Evolutionary conservation across 164 flowering plant species (phyloP).

Genomic region (Magnolia sinica): DNA sequence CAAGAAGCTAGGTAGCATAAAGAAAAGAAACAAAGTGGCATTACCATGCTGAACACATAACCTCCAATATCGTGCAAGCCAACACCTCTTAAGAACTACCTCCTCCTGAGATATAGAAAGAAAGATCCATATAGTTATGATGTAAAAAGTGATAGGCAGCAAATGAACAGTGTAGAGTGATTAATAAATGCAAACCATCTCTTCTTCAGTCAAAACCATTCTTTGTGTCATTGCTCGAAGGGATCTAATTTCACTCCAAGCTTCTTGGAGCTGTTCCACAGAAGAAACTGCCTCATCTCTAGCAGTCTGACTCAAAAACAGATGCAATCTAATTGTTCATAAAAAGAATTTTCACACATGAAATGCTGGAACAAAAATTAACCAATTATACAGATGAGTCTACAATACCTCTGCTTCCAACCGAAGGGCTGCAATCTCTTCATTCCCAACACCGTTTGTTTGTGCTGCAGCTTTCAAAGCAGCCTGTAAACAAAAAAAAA

Average conservation of each 20-base stretch:
- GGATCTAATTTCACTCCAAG: conserved; percentile 54
- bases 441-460: conserved; percentile 32
- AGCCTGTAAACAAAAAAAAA: conserved; percentile 42
- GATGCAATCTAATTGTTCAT: neutral
- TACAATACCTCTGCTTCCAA: conserved; percentile 67
- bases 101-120: conserved; percentile 61
- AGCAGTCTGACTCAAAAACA: conserved; percentile 42
- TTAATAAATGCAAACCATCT: conserved; percentile 54
- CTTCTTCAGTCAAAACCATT: conserved; percentile 73
- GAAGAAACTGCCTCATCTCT: conserved; percentile 69
- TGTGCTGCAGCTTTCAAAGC: conserved; percentile 66
- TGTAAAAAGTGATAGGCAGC: neutral
- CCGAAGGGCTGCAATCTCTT: conserved; percentile 47
- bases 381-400: conserved; percentile 7
- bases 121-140: neutral
- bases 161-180: neutral
- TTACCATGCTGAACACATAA: conserved; percentile 78
- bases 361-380: neutral
- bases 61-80: conserved; percentile 96
- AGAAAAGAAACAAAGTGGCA: conserved; percentile 1
- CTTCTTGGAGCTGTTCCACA: conserved; percentile 64
- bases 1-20: neutral
- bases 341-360: neutral
- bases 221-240: conserved; percentile 55
- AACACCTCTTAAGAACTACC: conserved; percentile 93